Evolutionary conservation across 352 stramenopile species (phyloP).

Genomic region (Phytophthora tentaculata): DNA sequence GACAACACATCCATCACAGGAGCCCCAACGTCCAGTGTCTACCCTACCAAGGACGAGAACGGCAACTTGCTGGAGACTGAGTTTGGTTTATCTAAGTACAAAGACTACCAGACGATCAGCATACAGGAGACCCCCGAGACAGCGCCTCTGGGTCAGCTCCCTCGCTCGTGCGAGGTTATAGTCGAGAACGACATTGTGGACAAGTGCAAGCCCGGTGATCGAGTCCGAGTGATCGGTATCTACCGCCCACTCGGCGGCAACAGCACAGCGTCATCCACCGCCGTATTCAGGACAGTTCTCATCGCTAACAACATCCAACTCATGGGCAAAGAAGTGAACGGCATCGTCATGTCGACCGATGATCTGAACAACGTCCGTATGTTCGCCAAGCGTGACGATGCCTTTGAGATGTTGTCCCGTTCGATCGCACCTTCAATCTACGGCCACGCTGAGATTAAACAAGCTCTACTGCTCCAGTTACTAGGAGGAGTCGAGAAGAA

Average conservation of each 20-base stretch:
- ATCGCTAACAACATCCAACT: constrained; percentile 97
- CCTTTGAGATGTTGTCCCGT: constrained; percentile 93
- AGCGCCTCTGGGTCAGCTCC: constrained; percentile 96
- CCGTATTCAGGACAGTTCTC: constrained; percentile 96
- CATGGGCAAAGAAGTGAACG: constrained; percentile 94
- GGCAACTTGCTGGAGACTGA: constrained; percentile 98
- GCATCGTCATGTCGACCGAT: constrained; percentile 91
- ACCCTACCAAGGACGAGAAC: constrained; percentile 96
- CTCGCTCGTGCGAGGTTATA: constrained; percentile 97
- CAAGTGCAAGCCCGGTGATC: constrained; percentile 98
- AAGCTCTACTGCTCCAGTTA: constrained; percentile 85
- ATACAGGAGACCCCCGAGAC: constrained; percentile 93
- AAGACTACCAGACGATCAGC: constrained; percentile 97
- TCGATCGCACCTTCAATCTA: constrained; percentile 98
- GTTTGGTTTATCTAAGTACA: constrained; percentile 98
- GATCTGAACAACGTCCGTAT: constrained; percentile 95
- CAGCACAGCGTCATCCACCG: constrained; percentile 76
- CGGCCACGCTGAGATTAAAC: constrained; percentile 98
- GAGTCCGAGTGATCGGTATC: constrained; percentile 94
- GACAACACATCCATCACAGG: constrained; percentile 96
- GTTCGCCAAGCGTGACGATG: constrained; percentile 91
- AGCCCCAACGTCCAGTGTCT: constrained; percentile 89
- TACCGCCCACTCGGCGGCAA: constrained; percentile 93
- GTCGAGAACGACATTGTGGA: constrained; percentile 99
- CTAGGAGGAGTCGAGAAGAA: constrained; percentile 96